Evolutionary conservation across 139 green algal species (phyloP), one percentile per base, ranked within the genome.

Genomic region (Chlamydomonas asymmetrica): DNA sequence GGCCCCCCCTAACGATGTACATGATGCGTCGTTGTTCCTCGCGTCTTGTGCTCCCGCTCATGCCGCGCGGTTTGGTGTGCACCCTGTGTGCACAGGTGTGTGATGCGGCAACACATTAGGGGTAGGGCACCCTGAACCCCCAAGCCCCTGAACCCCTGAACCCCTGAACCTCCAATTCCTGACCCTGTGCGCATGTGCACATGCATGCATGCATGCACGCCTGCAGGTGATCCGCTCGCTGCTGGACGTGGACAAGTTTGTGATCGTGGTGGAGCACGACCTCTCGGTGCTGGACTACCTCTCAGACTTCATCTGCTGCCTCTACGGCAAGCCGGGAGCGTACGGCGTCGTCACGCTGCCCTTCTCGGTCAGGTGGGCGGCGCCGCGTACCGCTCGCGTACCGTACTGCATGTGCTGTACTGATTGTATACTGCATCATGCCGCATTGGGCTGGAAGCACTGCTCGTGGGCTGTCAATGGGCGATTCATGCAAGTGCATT

Each of bases 331-430:
- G 88, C 97, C 97, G 2, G 91, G 93, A 38, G 96, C 96, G 6
- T 99, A 99, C 76, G 97, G 96, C 56, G 96, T 99, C 18, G 96
- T 99, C 48, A 99, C 96, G 48, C 85, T 99, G 90, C 96, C 96
- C 38, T 99, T 99, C 81, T 86, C 83, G 49, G 87, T 89, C 35
- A 81, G 83, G 83, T 88, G 56, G 8, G 76, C 49, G 73, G 10
- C 43, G 4, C 22, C 34, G 60, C 34, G 22, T 23, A 27, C 10
- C 52, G 23, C 52, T 27, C 20, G 52, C 52, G n/a, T n/a, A n/a
- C n/a, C n/a, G n/a, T n/a, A n/a, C n/a, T n/a, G n/a, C n/a, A n/a
- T n/a, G n/a, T n/a, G n/a, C n/a, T n/a, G n/a, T n/a, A n/a, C n/a
- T n/a, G n/a, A n/a, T n/a, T n/a, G n/a, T n/a, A n/a, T n/a, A n/a